Evolutionary conservation across 2,329 filamentous ascomycete species (phyloP), one percentile per base, ranked within the genome.

Genomic region (Exserohilum rostratum): DNA sequence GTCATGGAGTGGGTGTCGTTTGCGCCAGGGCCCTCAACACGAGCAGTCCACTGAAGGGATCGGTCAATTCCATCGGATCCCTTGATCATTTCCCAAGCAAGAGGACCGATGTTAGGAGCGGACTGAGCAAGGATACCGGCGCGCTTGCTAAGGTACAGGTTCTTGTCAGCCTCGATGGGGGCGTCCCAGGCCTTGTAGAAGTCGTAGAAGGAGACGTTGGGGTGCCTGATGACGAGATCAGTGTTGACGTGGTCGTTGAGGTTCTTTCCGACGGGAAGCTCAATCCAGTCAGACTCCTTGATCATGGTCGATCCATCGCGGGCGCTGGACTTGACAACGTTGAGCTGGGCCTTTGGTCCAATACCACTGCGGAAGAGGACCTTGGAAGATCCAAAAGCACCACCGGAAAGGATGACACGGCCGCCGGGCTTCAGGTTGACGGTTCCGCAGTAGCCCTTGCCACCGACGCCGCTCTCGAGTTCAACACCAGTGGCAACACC

Each of bases 361-460:
- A 89, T 90, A 61, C 88, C 86, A 75, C 85, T 87, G 65, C 87
- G 82, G 74, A 90, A 80, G 2, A 91, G 80, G 43, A 91, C 77
- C 74, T 89, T 89, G 12, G 87, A 80, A 2, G 86, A 86, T n/a
- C 87, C 87, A 58, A 91, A 89, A 1, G 87, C 78, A 43, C 89
- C 89, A 1, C 87, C 84, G 15, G 88, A 83, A 29, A 90, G 76
- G 61, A 91, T 83, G 39, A 91, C 87, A 46, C 87, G 83, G 9
- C 89, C 88, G 33, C 76, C 73, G 4, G 79, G 65, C 18, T 86
- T 85, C 52, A 90, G 74, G 6, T 85, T 85, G 59, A 90, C 79
- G 7, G 82, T 82, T 4, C 87, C 85, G 22, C 77, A 79, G 60
- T 83, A 82, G 7, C 87, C 87, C 40, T 31, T 55, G 17, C 50